These are phyloP conservation scores for Alliaria petiolata DNA, from an alignment of 345 rosid species.

Conservation along the genomic window DNA sequence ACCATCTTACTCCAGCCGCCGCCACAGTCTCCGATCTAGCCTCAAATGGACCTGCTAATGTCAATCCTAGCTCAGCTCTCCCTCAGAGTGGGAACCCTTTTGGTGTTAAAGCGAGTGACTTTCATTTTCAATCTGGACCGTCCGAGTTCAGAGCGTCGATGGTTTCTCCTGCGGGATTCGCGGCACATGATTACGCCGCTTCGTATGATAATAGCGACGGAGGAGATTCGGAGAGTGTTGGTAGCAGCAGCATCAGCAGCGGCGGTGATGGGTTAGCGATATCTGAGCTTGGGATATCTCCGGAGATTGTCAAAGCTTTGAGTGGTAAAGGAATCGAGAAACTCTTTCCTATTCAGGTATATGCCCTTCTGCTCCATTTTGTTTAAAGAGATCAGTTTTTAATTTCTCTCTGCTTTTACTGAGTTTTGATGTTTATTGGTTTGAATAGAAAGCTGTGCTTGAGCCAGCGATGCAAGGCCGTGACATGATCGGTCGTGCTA, in stretches of 20 bases:
- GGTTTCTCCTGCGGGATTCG: constrained; percentile 41
- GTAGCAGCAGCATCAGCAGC: constrained; percentile 39
- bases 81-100: background rate
- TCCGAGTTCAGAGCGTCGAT: constrained; percentile 45
- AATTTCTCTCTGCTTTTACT: background rate
- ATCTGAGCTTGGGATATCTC: constrained; percentile 60
- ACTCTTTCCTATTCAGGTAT: constrained; percentile 93
- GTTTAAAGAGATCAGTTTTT: background rate
- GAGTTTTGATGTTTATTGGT: constrained; percentile 10
- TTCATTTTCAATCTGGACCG: constrained; percentile 52
- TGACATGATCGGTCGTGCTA: constrained; percentile 90
- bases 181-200: constrained; percentile 45
- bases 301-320: constrained; percentile 75
- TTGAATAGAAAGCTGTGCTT: constrained; percentile 72
- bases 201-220: constrained; percentile 19
- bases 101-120: constrained; percentile 32
- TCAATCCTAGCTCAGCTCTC: background rate
- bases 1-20: constrained; percentile 7
- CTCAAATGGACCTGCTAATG: background rate
- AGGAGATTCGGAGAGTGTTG: constrained; percentile 15
- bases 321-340: constrained; percentile 54
- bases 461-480: constrained; percentile 96
- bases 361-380: background rate
- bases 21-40: constrained; percentile 2
- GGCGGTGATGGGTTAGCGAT: constrained; percentile 56